Evolutionary conservation across 1,139 yeast genomes (phyloP), one percentile per base, ranked within the genome.

Genomic region (Debaryomyces psychrophilus): DNA sequence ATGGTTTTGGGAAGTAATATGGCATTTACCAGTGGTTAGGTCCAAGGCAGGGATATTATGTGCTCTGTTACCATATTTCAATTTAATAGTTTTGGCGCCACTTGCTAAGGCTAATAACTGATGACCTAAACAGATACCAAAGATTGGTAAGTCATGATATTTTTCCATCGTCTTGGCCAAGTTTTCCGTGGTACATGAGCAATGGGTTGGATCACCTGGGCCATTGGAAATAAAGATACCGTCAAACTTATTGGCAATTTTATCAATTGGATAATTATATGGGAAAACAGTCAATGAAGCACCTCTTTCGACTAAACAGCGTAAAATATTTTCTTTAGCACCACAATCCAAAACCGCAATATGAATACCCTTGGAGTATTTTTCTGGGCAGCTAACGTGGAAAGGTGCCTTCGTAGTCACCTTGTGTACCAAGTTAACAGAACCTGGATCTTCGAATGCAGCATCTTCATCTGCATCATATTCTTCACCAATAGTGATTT

Each of bases 191-290:
- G 99, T 93, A 38, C 82, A 65, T 36, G 87, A 68, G 74, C 98
- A 92, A 70, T 89, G 96, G 45, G 96, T 88, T 64, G 99, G 99
- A 71, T 93, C 97, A 61, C 99, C 99, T 41, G 99, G 99, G 44
- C 99, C 99, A 66, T 93, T 93, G 43, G 97, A 89, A 57, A 93
- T 83, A 73, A 93, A 93, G 46, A 93, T 71, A 60, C 98, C 99
- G 64, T 93, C 99, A 63, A 90, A 93, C 68, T 87, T 88, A 67
- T 82, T 82, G 49, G 97, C 97, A 57, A 92, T 83, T 64, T 89
- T 87, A 64, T 92, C 92, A 56, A 93, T 82, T 54, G 96, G 96
- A 68, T 89, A 92, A 71, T 93, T 88, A 69, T 87, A 92, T 45
- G 99, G 99, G 81, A 93, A 87, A 27, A 93, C 98, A 2, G 98